Evolutionary conservation across 2,329 filamentous ascomycete species (phyloP).

Genomic region (Colletotrichum graminicola): DNA sequence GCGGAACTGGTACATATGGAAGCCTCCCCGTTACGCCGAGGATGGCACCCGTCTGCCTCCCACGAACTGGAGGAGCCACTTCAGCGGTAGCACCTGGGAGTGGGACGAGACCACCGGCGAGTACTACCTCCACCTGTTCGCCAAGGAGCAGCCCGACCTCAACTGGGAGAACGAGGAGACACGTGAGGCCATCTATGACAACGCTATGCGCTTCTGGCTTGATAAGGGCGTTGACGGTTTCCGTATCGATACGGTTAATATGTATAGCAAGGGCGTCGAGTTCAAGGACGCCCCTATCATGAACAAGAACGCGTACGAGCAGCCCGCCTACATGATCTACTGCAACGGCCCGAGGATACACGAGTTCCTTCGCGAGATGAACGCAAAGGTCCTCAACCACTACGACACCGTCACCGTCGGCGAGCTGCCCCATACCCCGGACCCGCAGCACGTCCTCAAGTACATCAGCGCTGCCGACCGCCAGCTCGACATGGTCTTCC

Average conservation of each 20-base stretch:
- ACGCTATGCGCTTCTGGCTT: conserved; percentile 84
- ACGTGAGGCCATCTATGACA: conserved; percentile 76
- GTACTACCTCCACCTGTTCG: conserved; percentile 84
- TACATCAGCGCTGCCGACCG: conserved; percentile 70
- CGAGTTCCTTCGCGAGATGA: conserved; percentile 77
- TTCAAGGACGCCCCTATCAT: conserved; percentile 70
- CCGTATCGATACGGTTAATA: conserved; percentile 81
- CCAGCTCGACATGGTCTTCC: conserved; percentile 78
- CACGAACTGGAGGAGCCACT: conserved; percentile 80
- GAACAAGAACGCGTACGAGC: conserved; percentile 59
- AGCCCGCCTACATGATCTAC: conserved; percentile 68
- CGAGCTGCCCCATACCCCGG: conserved; percentile 74
- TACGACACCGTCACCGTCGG: conserved; percentile 80
- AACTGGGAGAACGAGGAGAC: conserved; percentile 83
- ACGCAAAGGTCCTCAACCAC: conserved; percentile 63
- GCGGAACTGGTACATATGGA: conserved; percentile 77
- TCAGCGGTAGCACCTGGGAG: conserved; percentile 73
- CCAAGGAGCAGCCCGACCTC: conserved; percentile 82
- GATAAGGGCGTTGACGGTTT: conserved; percentile 79
- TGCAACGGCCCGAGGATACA: conserved; percentile 78
- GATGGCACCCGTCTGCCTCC: conserved; percentile 75
- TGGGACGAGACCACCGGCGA: conserved; percentile 80
- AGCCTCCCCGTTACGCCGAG: conserved; percentile 63
- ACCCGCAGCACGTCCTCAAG: conserved; percentile 66
- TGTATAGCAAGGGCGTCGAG: conserved; percentile 73